Evolutionary conservation across 1,139 yeast genomes (phyloP), one percentile per base, ranked within the genome.

Genomic region (Kurtzmaniella natalensis): DNA sequence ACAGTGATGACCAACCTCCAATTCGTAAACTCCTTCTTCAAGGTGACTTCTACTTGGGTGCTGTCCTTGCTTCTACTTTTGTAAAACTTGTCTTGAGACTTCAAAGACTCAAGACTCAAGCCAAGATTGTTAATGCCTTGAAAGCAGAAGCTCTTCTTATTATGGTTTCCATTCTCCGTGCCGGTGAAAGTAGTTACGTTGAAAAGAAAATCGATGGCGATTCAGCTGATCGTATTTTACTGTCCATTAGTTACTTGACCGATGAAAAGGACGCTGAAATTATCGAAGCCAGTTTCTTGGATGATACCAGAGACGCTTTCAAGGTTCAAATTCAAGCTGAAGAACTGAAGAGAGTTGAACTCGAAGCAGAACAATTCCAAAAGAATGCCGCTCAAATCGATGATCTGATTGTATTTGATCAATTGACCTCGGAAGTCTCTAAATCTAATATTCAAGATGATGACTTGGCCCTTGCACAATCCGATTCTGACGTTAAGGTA

Each of bases 111-210:
- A 66, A 81, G 3, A 61, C 71, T 6, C 74, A 78, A 42, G 59
- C 61, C 3, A 74, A 76, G 35, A 65, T 81, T 39, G 58, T 80
- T 45, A 89, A 94, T 59, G 94, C 94, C 13, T 72, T 88, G 51
- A 86, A 84, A 50, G 97, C 98, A 14, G 98, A 94, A 63, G 97
- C 96, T 15, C 72, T 89, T 65, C 75, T 94, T 50, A 83, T 88
- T 40, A 76, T 94, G 79, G 95, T 94, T 32, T 86, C 96, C 22
- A 81, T 92, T 34, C 70, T 94, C 42, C 78, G 98, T 53, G 92
- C 81, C 30, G 96, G 96, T 31, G 88, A 86, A 46, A 76, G 94
- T n/a, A 61, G 71, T n/a, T 68, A 73, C 42, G 94, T 79, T 17
- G 69, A 78, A 41, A 80, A 81, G 53, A 78, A 78, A 50, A 89